phyloP scores from a whole-genome alignment of 345 rosid genomes.

The Psidium friedrichsthalianum region DNA sequence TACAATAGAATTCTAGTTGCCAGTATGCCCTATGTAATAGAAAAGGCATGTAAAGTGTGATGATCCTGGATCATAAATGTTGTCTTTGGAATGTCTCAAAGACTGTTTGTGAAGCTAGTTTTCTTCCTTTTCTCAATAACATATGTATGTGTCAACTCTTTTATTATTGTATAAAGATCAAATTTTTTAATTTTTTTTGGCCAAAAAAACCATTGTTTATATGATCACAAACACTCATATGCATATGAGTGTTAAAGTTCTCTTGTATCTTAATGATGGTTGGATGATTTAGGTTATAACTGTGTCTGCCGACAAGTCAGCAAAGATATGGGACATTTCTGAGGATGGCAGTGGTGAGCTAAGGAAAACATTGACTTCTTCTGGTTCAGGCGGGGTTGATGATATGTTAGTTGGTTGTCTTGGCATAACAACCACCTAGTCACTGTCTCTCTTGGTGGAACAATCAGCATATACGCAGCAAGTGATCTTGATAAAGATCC shows the following conservation, averaged over 20 bases:
- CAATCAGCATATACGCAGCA: conserved; percentile 62
- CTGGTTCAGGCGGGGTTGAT: conserved; percentile 74
- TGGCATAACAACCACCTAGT: conserved; percentile 89
- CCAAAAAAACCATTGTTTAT: too few relatives aligned
- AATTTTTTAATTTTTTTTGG: neutral
- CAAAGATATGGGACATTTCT: conserved; percentile 84
- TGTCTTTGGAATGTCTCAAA: neutral
- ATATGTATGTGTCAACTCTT: neutral
- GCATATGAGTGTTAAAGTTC: neutral
- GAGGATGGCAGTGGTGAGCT: conserved; percentile 60
- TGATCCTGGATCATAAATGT: neutral
- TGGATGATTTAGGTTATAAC: conserved; percentile 51
- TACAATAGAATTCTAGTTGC: neutral
- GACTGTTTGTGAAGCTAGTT: neutral
- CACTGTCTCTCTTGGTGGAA: conserved; percentile 88
- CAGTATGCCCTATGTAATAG: neutral
- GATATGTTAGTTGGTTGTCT: conserved; percentile 97
- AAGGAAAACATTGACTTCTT: conserved; percentile 52
- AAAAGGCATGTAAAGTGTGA: neutral
- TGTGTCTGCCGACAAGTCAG: conserved; percentile 94
- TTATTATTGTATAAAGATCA: neutral
- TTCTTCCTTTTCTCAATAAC: neutral
- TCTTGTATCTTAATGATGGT: neutral
- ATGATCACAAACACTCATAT: neutral
- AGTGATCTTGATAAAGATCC: conserved; percentile 71